Percentiles rank a stretch among this genome's conserved stretches.
Conservation (phyloP, 768 basidiomycete genomes). For the Suillus occidentalis region DNA sequence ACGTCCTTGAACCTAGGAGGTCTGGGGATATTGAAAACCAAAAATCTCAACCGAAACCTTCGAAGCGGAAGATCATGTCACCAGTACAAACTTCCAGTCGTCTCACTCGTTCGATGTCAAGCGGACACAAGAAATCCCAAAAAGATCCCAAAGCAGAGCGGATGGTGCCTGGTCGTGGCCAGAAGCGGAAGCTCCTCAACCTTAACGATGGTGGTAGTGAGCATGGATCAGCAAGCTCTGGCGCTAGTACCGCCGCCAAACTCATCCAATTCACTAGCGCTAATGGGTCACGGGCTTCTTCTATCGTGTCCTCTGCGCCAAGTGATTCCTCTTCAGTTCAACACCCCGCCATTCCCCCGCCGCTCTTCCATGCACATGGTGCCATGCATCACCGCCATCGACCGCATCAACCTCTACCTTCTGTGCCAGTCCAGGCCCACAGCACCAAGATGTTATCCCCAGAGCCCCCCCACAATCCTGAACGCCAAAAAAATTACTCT, state of each 20-base stretch:
- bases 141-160: conserved; percentile 32
- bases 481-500: neutral
- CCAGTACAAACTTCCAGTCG: conserved; percentile 15
- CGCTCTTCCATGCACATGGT: conserved; percentile 26
- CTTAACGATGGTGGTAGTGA: conserved; percentile 23
- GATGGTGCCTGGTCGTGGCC: conserved; percentile 28
- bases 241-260: conserved; percentile 38
- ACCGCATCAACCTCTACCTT: conserved; percentile 10
- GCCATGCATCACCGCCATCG: conserved; percentile 28
- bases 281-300: conserved; percentile 40
- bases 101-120: conserved; percentile 24
- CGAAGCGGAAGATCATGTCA: conserved; percentile 28
- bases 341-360: conserved; percentile 11
- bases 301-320: conserved; percentile 42
- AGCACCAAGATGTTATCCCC: conserved; percentile 9
- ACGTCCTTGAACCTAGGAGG: neutral
- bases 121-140: conserved; percentile 8
- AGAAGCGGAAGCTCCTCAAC: conserved; percentile 2
- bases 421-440: conserved; percentile 5
- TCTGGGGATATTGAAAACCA: neutral
- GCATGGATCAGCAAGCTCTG: conserved; percentile 35
- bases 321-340: conserved; percentile 25
- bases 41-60: conserved; percentile 2
- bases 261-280: conserved; percentile 34
- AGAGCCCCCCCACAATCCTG: conserved; percentile 3